These are phyloP conservation scores for Coccomyxa subellipsoidea DNA, from an alignment of 163 green algal genomes.

Conservation along the genomic window DNA sequence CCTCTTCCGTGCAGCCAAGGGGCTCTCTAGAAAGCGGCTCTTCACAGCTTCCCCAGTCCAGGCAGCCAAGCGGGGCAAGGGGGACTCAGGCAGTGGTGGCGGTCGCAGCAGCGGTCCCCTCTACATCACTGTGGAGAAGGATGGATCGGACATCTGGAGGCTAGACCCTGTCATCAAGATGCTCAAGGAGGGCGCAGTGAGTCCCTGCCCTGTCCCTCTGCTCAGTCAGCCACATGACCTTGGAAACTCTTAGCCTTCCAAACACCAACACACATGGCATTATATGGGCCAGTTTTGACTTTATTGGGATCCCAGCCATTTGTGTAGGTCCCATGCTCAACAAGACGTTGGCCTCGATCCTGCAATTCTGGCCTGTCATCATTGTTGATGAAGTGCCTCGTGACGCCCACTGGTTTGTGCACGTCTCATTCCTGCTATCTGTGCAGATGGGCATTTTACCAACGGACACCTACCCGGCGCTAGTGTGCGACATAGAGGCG, in stretches of 20 bases:
- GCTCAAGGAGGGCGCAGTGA: constrained; percentile 61
- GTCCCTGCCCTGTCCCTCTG: not conserved
- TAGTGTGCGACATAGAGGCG: constrained; percentile 85
- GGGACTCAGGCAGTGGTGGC: not conserved
- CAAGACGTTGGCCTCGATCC: too few relatives aligned
- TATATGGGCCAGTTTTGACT: too few relatives aligned
- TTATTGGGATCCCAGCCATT: too few relatives aligned
- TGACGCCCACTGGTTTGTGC: too few relatives aligned
- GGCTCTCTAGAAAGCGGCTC: not conserved
- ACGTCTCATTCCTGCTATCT: too few relatives aligned
- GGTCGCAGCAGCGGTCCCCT: not conserved
- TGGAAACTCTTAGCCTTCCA: not conserved
- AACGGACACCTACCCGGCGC: constrained; percentile 83
- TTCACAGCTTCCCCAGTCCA: not conserved
- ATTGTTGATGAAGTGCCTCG: too few relatives aligned
- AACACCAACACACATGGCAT: too few relatives aligned
- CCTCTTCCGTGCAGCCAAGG: not conserved
- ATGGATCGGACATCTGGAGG: constrained; percentile 66
- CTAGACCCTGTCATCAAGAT: constrained; percentile 55
- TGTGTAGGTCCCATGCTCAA: too few relatives aligned
- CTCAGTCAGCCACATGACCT: not conserved
- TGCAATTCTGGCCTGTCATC: too few relatives aligned
- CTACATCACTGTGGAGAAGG: constrained; percentile 43
- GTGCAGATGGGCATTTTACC: constrained; percentile 85
- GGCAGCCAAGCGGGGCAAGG: not conserved